Conservation (phyloP, 1,139 yeast species). For the Sugiyamaella paludigena region DNA sequence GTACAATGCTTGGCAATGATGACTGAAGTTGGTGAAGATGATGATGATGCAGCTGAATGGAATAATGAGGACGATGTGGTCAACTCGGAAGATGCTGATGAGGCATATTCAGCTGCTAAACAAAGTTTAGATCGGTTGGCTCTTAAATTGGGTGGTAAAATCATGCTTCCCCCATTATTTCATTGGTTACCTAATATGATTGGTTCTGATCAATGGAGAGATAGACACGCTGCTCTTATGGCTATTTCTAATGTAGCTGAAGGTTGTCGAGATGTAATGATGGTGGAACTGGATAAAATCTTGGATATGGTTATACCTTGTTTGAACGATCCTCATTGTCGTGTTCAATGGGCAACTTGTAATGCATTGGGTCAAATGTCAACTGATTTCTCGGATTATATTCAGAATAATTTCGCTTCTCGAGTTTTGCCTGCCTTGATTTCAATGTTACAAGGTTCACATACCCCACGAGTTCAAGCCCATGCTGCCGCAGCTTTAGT, state of each 20-base stretch:
- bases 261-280: conserved; percentile 89
- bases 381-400: conserved; percentile 91
- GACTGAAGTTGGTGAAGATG: conserved; percentile 89
- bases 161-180: conserved; percentile 81
- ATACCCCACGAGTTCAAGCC: conserved; percentile 90
- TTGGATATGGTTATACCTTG: conserved; percentile 82
- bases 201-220: conserved; percentile 78
- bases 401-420: conserved; percentile 77
- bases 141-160: conserved; percentile 76
- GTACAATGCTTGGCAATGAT: conserved; percentile 75
- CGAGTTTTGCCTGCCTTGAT: conserved; percentile 84
- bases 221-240: conserved; percentile 95
- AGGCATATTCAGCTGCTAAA: conserved; percentile 87
- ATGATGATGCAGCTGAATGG: conserved; percentile 80
- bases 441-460: conserved; percentile 65
- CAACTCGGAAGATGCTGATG: conserved; percentile 81
- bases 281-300: conserved; percentile 74
- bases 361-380: conserved; percentile 96
- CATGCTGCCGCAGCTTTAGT: conserved; percentile 99
- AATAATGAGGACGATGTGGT: conserved; percentile 75
- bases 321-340: conserved; percentile 76
- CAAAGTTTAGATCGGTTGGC: conserved; percentile 90
- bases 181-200: conserved; percentile 84
- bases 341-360: conserved; percentile 97
- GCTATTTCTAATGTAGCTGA: conserved; percentile 96